These are phyloP conservation scores for Mycena galopus DNA, from an alignment of 768 basidiomycete species.

Conservation along the genomic window DNA sequence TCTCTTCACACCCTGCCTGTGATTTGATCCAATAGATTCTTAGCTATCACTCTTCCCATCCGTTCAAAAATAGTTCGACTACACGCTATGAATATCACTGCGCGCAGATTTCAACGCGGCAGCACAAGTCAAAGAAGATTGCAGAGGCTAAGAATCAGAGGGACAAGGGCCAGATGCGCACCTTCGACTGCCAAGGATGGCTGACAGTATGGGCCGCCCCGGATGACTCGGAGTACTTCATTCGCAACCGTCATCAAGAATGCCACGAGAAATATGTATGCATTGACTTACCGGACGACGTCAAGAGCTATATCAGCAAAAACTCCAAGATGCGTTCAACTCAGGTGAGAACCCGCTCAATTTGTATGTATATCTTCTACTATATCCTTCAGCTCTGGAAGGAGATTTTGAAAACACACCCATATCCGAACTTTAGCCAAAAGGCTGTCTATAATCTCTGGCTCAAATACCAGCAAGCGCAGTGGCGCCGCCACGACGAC, in stretches of 20 bases:
- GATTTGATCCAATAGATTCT: background rate
- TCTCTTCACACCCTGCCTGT: too few species aligned
- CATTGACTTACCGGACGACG: conserved; percentile 32
- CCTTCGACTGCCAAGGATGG: conserved; percentile 38
- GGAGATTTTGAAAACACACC: conserved; percentile 28
- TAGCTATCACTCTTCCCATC: conserved; percentile 3
- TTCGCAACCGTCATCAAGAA: conserved; percentile 25
- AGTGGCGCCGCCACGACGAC: conserved; percentile 33
- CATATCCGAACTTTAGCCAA: conserved; percentile 28
- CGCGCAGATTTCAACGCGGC: background rate
- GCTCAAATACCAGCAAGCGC: conserved; percentile 5
- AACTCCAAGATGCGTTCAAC: conserved; percentile 16
- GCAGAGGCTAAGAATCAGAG: conserved; percentile 18
- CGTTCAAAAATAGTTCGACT: background rate
- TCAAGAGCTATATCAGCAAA: conserved; percentile 15
- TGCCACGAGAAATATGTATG: conserved; percentile 38
- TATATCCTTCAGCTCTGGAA: conserved; percentile 31
- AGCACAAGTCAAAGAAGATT: conserved; percentile 27
- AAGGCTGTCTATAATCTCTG: conserved; percentile 27
- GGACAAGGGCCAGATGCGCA: conserved; percentile 28
- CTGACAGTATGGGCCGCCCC: conserved; percentile 23
- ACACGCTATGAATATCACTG: background rate
- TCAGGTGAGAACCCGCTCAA: conserved; percentile 25
- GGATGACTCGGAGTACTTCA: background rate
- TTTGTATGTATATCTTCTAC: background rate